Conservation (phyloP, 352 stramenopile genomes). For the Globisporangium barbulae region DNA sequence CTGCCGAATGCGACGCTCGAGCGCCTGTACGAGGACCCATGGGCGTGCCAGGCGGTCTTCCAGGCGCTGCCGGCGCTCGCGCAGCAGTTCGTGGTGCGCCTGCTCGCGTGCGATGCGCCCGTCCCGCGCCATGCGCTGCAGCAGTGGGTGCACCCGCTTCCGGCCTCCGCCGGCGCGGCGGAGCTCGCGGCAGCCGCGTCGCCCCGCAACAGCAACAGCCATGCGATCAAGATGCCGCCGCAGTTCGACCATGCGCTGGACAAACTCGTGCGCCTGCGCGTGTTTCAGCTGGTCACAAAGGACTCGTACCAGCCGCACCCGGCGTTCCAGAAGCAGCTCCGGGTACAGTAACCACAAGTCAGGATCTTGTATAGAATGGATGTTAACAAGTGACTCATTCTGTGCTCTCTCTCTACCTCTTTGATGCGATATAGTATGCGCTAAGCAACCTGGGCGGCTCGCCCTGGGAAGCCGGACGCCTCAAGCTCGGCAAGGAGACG, state of each 20-base stretch:
- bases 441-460: slow-evolving; percentile 69
- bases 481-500: slow-evolving; percentile 37
- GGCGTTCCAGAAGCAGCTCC: slow-evolving; percentile 61
- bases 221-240: slow-evolving; percentile 33
- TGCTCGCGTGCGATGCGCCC: slow-evolving; percentile 59
- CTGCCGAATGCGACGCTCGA: slow-evolving; percentile 70
- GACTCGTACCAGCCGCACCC: slow-evolving; percentile 42
- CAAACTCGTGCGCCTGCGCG: slow-evolving; percentile 51
- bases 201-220: slow-evolving; percentile 8
- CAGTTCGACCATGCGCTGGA: slow-evolving; percentile 52
- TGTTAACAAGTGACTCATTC: not conserved
- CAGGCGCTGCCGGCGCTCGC: slow-evolving; percentile 81
- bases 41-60: slow-evolving; percentile 88
- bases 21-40: slow-evolving; percentile 81
- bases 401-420: not conserved
- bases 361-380: not conserved
- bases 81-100: slow-evolving; percentile 89
- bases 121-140: slow-evolving; percentile 53
- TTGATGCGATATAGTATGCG: slow-evolving; percentile 32
- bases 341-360: slow-evolving; percentile 23
- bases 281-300: slow-evolving; percentile 42
- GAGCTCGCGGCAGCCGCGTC: slow-evolving; percentile 1
- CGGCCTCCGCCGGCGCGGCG: slow-evolving; percentile 1
- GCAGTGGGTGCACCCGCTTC: slow-evolving; percentile 63
- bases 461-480: slow-evolving; percentile 62